A percentile compares a stretch with the other conserved stretches of the same genome.
phyloP scores from a whole-genome alignment of 2,329 filamentous ascomycete genomes.

The Gliomastix tumulicola region DNA sequence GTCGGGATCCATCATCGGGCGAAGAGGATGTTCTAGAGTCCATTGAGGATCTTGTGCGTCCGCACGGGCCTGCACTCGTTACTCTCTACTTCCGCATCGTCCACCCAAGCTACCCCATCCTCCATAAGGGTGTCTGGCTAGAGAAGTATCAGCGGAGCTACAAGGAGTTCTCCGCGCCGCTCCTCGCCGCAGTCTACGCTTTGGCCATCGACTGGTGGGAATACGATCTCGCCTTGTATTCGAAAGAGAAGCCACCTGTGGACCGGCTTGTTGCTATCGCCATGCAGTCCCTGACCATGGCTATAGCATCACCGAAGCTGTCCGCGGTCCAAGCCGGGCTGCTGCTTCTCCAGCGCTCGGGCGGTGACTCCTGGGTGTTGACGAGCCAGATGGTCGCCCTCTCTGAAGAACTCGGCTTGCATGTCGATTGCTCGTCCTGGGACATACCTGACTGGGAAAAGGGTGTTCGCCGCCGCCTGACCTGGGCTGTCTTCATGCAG shows the following conservation, averaged over 20 bases:
- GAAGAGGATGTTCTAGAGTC: too few species aligned
- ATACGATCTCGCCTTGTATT: constrained; percentile 44
- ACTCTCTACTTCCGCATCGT: constrained; percentile 61
- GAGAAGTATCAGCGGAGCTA: constrained; percentile 53
- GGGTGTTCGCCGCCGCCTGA: constrained; percentile 51
- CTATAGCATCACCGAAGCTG: constrained; percentile 44
- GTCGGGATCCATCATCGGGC: too few species aligned
- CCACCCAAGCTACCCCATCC: constrained; percentile 50
- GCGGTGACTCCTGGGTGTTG: constrained; percentile 16
- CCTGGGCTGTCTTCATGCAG: constrained; percentile 57
- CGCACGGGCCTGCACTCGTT: constrained; percentile 56
- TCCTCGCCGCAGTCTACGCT: constrained; percentile 54
- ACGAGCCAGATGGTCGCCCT: constrained; percentile 49
- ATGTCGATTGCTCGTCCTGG: constrained; percentile 56
- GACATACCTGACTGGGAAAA: constrained; percentile 57
- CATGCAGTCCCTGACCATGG: constrained; percentile 28
- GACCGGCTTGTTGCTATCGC: too few species aligned
- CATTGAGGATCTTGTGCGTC: constrained; percentile 55
- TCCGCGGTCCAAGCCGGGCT: constrained; percentile 49
- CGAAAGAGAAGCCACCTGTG: too few species aligned
- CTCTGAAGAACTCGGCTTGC: constrained; percentile 50
- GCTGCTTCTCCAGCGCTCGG: constrained; percentile 37
- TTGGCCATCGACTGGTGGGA: constrained; percentile 56
- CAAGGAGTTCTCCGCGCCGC: constrained; percentile 50
- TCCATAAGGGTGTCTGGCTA: constrained; percentile 55